Conservation (phyloP, 2,329 filamentous ascomycete species). For the Xylariaceae sp. region DNA sequence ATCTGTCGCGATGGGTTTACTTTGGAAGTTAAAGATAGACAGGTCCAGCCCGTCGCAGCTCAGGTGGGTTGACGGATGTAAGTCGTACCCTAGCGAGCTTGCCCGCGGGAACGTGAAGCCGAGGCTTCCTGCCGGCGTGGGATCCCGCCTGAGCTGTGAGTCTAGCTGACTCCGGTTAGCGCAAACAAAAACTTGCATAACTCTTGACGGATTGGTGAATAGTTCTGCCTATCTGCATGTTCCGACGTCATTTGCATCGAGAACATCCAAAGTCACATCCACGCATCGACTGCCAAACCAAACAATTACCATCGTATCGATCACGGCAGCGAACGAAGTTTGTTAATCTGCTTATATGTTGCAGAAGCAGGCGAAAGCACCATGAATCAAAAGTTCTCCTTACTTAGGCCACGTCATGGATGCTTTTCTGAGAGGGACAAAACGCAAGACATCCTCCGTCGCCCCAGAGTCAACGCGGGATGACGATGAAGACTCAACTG, state of each 20-base stretch:
- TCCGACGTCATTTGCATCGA: too few relatives aligned
- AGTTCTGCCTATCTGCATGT: too few relatives aligned
- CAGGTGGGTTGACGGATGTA: background rate
- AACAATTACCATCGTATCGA: too few relatives aligned
- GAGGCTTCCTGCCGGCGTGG: constrained; percentile 20
- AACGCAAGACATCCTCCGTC: constrained; percentile 41
- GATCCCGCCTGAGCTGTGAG: background rate
- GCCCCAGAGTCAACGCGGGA: constrained; percentile 14
- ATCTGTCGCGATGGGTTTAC: background rate
- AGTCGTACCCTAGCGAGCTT: constrained; percentile 3
- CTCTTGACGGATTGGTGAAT: too few relatives aligned
- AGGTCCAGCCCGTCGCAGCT: too few relatives aligned
- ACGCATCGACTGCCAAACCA: too few relatives aligned
- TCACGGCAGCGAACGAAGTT: too few relatives aligned
- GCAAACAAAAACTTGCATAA: too few relatives aligned
- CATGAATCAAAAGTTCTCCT: constrained; percentile 3
- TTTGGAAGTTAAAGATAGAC: background rate
- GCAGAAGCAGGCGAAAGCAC: background rate
- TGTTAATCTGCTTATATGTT: background rate
- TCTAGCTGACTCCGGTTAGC: too few relatives aligned
- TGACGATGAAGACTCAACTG: constrained; percentile 65
- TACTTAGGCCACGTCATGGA: constrained; percentile 43
- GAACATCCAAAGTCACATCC: too few relatives aligned
- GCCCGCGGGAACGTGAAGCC: constrained; percentile 19
- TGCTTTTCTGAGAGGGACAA: constrained; percentile 50